phyloP scores from a whole-genome alignment of 2,329 filamentous ascomycete genomes.

The Sclerotinia sclerotiorum region DNA sequence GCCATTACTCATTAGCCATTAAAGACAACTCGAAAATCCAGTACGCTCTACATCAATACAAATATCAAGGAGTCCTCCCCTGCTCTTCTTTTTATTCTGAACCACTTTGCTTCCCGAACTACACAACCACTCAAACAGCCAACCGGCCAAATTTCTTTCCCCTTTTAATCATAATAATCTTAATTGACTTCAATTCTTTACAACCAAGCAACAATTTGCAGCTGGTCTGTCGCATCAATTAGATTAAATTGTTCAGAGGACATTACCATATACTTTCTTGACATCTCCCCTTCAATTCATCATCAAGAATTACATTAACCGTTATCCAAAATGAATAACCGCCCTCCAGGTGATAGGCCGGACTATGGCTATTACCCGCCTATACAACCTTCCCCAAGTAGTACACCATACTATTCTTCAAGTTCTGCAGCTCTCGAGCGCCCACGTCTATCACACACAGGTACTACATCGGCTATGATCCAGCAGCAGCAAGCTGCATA shows the following conservation, averaged over 20 bases:
- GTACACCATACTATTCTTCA: too few species aligned
- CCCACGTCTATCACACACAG: too few species aligned
- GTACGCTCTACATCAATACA: too few species aligned
- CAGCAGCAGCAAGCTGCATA: not conserved
- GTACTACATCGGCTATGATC: too few species aligned
- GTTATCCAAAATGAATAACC: not conserved
- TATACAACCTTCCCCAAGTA: not conserved
- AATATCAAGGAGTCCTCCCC: not conserved
- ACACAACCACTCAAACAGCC: too few species aligned
- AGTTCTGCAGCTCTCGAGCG: too few species aligned
- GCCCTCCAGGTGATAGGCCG: not conserved
- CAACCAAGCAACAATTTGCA: conserved; percentile 1
- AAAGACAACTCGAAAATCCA: too few species aligned
- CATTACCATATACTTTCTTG: not conserved
- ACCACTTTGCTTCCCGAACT: too few species aligned
- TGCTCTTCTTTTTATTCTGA: not conserved
- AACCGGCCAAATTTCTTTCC: not conserved
- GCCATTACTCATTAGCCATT: too few species aligned
- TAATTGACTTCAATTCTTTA: conserved; percentile 11
- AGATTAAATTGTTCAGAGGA: not conserved
- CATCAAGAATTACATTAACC: not conserved
- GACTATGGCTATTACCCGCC: not conserved
- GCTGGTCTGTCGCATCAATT: not conserved
- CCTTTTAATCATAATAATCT: not conserved
- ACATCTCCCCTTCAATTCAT: not conserved